Base-by-base conservation (phyloP, 2,329 filamentous ascomycete species). In the Cyclaneusma minus region DNA sequence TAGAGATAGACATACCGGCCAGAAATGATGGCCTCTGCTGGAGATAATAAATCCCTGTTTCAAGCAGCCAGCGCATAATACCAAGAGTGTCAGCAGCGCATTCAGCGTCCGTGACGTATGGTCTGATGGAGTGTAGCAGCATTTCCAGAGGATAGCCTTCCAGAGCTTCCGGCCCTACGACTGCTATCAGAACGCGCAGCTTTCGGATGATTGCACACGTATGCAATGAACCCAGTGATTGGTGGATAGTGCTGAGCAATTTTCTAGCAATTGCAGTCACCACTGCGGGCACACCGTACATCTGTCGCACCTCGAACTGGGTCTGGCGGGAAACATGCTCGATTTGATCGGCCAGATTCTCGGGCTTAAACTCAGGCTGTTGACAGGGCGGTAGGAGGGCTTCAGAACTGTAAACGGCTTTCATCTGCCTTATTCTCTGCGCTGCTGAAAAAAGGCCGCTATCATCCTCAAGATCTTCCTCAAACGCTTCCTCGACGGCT, bases 1-100 rank as follows among this genome's bases (percentile, higher is more conserved):
- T 77, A 1, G 83, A 82, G 11, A 94, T 55, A 1, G 77, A 66
- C 35, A 85, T 78, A 0, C 85, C 87, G 7, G 80, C 74, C 21
- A 91, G 58, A 40, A 94, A 94, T 0, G 73, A 75, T 1, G 83
- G 72, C 1, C 64, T 60, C 16, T 65, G 59, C 3, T 49, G 52
- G 4, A 98, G 58, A 44, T 87, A 73, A 4, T 54, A 40, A 10
- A 56, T 55, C 6, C 87, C 84, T 27, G 66, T 64, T 5, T 67
- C 58, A 9, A 95, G 59, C 2, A 99, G 62, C 49, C 92, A 94
- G 47, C 83, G 78, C 32, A 80, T 72, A 17, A 98, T 67, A 0
- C 85, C 87, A 22, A 95, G 62, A 2, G 81, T 75, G 54, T 98
- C 89, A 43, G 93, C 82, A 7, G 85, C 80, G 49, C 87, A 95